A percentile compares a stretch with the other conserved stretches of the same genome.
phyloP scores from a whole-genome alignment of 179 eudicot genomes.

The Kewa caespitosa region DNA sequence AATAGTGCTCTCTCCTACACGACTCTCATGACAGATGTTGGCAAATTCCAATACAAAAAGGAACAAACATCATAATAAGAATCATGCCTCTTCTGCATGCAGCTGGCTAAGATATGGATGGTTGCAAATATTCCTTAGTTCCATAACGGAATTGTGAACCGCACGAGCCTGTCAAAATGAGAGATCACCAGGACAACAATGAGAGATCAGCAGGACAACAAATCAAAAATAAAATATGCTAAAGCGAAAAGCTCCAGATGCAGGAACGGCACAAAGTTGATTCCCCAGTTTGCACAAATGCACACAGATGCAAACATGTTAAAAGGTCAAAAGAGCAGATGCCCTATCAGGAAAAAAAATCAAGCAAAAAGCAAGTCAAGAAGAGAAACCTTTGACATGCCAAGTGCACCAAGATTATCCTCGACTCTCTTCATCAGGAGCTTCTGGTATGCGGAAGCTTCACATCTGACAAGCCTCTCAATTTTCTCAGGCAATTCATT shows the following conservation, averaged over 20 bases:
- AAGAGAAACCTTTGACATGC: conserved; percentile 67
- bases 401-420: conserved; percentile 96
- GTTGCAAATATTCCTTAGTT: conserved; percentile 96
- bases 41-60: conserved; percentile 21
- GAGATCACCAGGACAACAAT: background rate
- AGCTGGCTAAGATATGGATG: conserved; percentile 98
- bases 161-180: conserved; percentile 67
- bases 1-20: background rate
- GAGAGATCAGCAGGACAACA: background rate
- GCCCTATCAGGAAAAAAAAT: background rate
- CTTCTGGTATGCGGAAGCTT: conserved; percentile 97
- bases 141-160: conserved; percentile 96
- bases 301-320: background rate
- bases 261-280: background rate
- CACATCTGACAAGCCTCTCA: conserved; percentile 96
- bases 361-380: conserved; percentile 10
- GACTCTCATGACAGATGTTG: background rate
- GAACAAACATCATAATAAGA: too few species aligned
- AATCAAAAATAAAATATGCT: background rate
- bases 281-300: background rate
- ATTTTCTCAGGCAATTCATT: conserved; percentile 92
- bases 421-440: conserved; percentile 97
- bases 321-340: background rate
- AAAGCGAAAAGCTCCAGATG: background rate
- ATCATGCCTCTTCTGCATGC: conserved; percentile 78